Percentiles rank a stretch among this genome's conserved stretches.
These are phyloP conservation scores for Themeda triandra DNA, from an alignment of 176 grass and related monocot genomes.

Conservation along the genomic window DNA sequence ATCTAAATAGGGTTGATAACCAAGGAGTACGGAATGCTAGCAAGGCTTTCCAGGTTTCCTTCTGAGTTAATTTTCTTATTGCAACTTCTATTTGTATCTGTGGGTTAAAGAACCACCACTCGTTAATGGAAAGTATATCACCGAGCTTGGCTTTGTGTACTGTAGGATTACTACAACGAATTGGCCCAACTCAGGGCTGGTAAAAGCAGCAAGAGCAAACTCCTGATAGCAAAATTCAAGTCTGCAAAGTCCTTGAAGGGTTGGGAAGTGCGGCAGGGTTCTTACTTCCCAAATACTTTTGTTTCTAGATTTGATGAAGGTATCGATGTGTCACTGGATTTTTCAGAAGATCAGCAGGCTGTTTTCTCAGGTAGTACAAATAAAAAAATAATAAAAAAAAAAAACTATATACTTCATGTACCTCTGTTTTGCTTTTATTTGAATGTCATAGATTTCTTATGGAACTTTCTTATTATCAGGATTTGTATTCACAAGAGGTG, in stretches of 20 bases:
- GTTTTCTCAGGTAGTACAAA: conserved; percentile 71
- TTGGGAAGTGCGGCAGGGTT: conserved; percentile 78
- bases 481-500: conserved; percentile 92
- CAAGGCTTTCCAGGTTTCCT: conserved; percentile 80
- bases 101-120: conserved; percentile 6
- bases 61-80: conserved; percentile 5
- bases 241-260: conserved; percentile 62
- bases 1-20: conserved; percentile 93
- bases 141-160: not conserved
- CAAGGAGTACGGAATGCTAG: conserved; percentile 83
- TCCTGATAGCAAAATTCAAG: conserved; percentile 93
- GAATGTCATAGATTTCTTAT: not conserved
- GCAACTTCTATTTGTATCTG: not conserved
- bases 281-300: conserved; percentile 69
- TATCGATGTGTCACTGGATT: conserved; percentile 84
- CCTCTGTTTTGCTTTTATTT: conserved; percentile 15
- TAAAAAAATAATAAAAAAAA: not conserved
- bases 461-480: conserved; percentile 43
- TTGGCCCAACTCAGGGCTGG: conserved; percentile 92
- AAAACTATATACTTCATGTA: not conserved
- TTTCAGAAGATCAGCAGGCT: conserved; percentile 54
- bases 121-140: not conserved
- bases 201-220: conserved; percentile 99
- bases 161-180: conserved; percentile 93
- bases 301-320: conserved; percentile 70